phyloP scores from a whole-genome alignment of 352 stramenopile genomes.

The Pythium guiyangense region DNA sequence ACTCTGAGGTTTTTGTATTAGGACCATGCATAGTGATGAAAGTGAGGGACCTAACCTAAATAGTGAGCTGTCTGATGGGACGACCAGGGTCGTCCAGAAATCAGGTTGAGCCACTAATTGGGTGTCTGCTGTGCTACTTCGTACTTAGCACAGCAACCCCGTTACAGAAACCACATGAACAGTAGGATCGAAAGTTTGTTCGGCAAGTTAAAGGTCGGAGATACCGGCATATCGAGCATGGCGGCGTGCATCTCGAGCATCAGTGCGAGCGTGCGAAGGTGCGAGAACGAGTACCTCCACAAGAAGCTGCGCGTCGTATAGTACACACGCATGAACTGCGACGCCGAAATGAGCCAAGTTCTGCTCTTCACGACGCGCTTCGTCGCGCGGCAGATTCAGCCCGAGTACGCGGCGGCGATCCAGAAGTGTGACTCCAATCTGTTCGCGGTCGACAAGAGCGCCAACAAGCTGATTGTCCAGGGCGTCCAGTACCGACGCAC shows the following conservation, averaged over 20 bases:
- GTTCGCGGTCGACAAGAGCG: neutral
- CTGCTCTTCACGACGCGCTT: conserved; percentile 19
- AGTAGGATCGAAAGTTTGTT: conserved; percentile 17
- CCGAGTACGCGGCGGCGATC: neutral
- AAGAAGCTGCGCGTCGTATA: too few species aligned
- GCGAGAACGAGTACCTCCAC: conserved; percentile 14
- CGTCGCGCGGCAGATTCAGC: conserved; percentile 10
- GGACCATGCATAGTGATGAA: too few species aligned
- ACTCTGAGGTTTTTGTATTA: too few species aligned
- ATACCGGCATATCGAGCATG: conserved; percentile 8
- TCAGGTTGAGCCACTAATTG: too few species aligned
- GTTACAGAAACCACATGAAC: conserved; percentile 17
- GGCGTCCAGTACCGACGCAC: too few species aligned
- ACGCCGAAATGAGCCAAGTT: conserved; percentile 20
- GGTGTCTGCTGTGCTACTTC: too few species aligned
- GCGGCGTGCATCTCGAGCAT: conserved; percentile 2
- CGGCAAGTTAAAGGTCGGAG: conserved; percentile 6
- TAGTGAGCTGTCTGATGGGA: too few species aligned
- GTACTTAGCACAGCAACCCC: too few species aligned
- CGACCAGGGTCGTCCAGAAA: too few species aligned
- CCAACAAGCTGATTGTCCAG: too few species aligned
- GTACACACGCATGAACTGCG: conserved; percentile 13
- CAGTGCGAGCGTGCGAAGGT: neutral
- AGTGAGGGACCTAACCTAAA: too few species aligned
- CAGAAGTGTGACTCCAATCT: neutral